These are phyloP conservation scores for Trypanosoma scelopori DNA, from an alignment of 208 protist species.

Conservation along the genomic window DNA sequence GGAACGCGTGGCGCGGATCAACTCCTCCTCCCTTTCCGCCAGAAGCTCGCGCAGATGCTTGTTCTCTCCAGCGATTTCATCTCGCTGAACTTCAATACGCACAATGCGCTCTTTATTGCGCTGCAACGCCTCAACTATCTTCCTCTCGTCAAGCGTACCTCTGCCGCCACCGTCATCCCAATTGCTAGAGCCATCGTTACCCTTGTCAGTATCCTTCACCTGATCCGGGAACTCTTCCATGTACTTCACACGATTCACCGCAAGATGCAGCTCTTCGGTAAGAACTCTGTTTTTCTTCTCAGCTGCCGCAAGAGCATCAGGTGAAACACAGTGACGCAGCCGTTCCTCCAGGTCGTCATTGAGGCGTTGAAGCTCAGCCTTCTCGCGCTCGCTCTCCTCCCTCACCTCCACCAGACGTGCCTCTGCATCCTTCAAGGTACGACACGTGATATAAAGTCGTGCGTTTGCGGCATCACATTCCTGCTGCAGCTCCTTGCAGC, in stretches of 20 bases:
- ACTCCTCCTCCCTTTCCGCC: slow-evolving; percentile 43
- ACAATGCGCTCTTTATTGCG: slow-evolving; percentile 58
- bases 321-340: slow-evolving; percentile 12
- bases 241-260: slow-evolving; percentile 3
- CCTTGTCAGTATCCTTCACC: background rate
- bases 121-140: slow-evolving; percentile 56
- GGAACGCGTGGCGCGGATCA: slow-evolving; percentile 36
- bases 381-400: slow-evolving; percentile 8
- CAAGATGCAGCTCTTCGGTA: slow-evolving; percentile 12
- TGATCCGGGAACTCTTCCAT: slow-evolving; percentile 13
- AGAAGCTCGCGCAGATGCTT: slow-evolving; percentile 49
- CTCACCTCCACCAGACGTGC: slow-evolving; percentile 7
- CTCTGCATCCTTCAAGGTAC: slow-evolving; percentile 2
- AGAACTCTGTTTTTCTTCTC: slow-evolving; percentile 12
- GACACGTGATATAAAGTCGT: background rate
- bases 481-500: slow-evolving; percentile 7
- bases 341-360: slow-evolving; percentile 11
- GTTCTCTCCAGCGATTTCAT: slow-evolving; percentile 36
- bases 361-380: slow-evolving; percentile 1
- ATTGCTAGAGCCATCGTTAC: background rate
- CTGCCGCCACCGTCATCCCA: background rate
- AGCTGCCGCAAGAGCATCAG: background rate
- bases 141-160: slow-evolving; percentile 35
- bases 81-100: slow-evolving; percentile 60
- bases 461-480: slow-evolving; percentile 17